Evolutionary conservation across 805 yeast species (phyloP).

Genomic region (Cyberlindnera mississippiensis): DNA sequence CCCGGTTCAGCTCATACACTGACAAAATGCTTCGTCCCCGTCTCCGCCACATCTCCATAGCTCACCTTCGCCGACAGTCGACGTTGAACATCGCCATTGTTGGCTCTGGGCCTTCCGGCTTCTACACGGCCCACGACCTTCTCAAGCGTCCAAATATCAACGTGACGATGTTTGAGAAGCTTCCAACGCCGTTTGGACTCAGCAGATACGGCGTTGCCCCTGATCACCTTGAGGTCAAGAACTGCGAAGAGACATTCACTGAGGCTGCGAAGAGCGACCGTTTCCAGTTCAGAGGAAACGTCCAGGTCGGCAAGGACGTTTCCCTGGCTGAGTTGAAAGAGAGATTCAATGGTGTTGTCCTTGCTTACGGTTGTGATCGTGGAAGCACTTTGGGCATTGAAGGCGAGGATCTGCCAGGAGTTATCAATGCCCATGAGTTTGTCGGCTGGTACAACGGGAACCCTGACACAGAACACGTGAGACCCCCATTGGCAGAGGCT

Average conservation of each 20-base stretch:
- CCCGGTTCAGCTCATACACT: background rate
- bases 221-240: constrained; percentile 95
- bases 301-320: constrained; percentile 61
- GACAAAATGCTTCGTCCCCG: background rate
- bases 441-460: constrained; percentile 97
- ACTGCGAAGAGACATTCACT: constrained; percentile 65
- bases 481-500: constrained; percentile 58
- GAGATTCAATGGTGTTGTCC: constrained; percentile 67
- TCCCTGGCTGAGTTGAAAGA: constrained; percentile 44
- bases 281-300: constrained; percentile 69
- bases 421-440: constrained; percentile 75
- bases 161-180: constrained; percentile 75
- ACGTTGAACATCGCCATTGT: constrained; percentile 43
- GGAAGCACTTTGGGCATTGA: constrained; percentile 47
- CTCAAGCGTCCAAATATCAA: constrained; percentile 41
- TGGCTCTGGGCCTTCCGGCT: constrained; percentile 97
- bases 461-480: constrained; percentile 47
- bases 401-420: constrained; percentile 55
- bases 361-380: constrained; percentile 81
- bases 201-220: constrained; percentile 98
- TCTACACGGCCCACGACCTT: constrained; percentile 78
- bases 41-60: background rate
- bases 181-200: constrained; percentile 89
- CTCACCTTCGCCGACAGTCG: constrained; percentile 5
- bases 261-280: constrained; percentile 33